phyloP scores from a whole-genome alignment of 345 rosid genomes.

The Draba incana region DNA sequence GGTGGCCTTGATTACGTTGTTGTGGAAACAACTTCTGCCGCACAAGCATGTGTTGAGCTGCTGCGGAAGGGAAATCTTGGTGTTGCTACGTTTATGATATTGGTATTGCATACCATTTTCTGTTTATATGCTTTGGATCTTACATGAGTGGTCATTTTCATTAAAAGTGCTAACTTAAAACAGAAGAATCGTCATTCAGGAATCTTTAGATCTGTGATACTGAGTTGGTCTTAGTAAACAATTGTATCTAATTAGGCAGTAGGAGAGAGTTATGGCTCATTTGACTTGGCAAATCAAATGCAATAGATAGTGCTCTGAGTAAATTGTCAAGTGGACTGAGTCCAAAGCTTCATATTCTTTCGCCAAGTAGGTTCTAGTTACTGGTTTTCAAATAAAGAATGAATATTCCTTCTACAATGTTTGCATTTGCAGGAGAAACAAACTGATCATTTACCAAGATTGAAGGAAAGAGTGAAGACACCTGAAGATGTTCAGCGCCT shows the following conservation, averaged over 20 bases:
- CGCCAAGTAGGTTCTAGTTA: not conserved
- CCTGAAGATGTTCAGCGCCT: conserved; percentile 95
- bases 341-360: not conserved
- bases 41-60: conserved; percentile 92
- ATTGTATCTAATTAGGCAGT: conserved; percentile 6
- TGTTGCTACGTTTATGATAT: conserved; percentile 92
- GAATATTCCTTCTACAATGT: conserved; percentile 24
- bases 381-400: conserved; percentile 16
- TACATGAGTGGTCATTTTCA: conserved; percentile 4
- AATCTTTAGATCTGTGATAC: conserved; percentile 21
- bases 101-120: conserved; percentile 56
- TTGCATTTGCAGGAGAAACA: conserved; percentile 79
- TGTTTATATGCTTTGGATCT: conserved; percentile 28
- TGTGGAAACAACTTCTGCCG: conserved; percentile 92
- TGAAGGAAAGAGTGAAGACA: conserved; percentile 67
- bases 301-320: conserved; percentile 5
- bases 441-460: conserved; percentile 57
- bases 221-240: conserved; percentile 2
- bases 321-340: conserved; percentile 5
- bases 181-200: conserved; percentile 5
- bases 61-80: conserved; percentile 91
- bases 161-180: conserved; percentile 7
- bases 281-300: conserved; percentile 13
- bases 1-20: conserved; percentile 91
- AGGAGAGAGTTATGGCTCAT: conserved; percentile 14